Percentiles rank a stretch among this genome's conserved stretches.
Evolutionary conservation across 176 grass and related monocot genomes (phyloP).

Genomic region (Pharus latifolius): DNA sequence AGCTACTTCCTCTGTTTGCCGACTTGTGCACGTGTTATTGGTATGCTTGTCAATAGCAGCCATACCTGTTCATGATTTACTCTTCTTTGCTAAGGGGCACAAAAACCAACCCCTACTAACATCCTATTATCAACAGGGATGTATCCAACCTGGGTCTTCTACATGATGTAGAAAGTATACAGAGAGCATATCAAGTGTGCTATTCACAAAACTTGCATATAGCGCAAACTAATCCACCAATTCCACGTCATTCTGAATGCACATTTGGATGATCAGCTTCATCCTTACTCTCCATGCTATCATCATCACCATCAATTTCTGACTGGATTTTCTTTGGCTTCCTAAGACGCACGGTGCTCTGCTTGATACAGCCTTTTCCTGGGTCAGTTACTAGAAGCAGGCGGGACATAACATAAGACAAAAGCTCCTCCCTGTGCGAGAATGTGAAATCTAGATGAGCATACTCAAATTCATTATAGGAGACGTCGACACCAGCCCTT

Average conservation of each 20-base stretch:
- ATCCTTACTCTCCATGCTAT: not conserved
- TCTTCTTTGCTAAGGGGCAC: constrained; percentile 13
- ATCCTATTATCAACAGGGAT: not conserved
- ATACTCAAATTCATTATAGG: constrained; percentile 95
- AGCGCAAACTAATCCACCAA: not conserved
- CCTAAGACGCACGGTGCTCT: constrained; percentile 27
- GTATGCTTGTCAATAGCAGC: not conserved
- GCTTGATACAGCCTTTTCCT: constrained; percentile 29
- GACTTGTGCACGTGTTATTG: not conserved
- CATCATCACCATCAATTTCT: constrained; percentile 2
- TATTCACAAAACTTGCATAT: constrained; percentile 25
- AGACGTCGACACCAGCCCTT: constrained; percentile 55
- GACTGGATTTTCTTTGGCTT: constrained; percentile 33
- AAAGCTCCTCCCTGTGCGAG: constrained; percentile 84
- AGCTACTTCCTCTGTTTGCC: not conserved
- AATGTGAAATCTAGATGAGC: constrained; percentile 99
- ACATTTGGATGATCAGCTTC: not conserved
- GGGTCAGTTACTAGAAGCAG: constrained; percentile 31
- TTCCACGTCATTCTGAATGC: not conserved
- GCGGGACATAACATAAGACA: constrained; percentile 82
- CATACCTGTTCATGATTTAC: not conserved
- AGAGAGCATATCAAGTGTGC: not conserved
- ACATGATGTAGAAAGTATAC: not conserved
- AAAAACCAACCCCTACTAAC: constrained; percentile 18
- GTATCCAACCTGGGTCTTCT: constrained; percentile 10